Evolutionary conservation across 805 yeast species (phyloP), one percentile per base, ranked within the genome.

Genomic region (Starmerella vaccinii): DNA sequence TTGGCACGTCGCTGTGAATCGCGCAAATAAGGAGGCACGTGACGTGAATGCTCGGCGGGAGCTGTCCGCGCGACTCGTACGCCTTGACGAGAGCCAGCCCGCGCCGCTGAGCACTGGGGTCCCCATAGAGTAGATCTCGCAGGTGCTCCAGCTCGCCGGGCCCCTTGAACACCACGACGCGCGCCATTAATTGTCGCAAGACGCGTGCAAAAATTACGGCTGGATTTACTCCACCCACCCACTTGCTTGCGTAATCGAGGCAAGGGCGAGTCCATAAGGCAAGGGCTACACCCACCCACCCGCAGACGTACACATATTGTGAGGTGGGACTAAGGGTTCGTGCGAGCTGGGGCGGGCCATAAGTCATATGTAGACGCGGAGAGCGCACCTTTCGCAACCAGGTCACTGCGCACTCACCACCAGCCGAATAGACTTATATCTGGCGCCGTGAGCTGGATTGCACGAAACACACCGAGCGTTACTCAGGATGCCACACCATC

Each of bases 21-120:
- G 63, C 61, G 1, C 63, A 49, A 2, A 52, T 39, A 1, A 60
- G 18, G 34, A 59, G 55, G 47, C 59, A 56, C 12, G 63, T 60
- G n/a, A 55, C 50, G 24, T 60, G 61, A 9, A 60, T 53, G 23
- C 61, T 52, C 6, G 62, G 56, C 4, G 63, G 63, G 15, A 60
- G 56, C 15, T 47, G 57, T 5, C 58, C 59, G n/a, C 63, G 56
- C 8, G 56, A 51, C 49, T 61, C 55, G 52, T 53, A 53, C 19
- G 63, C 63, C 40, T 54, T 47, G 26, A 51, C 42, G 19, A 47
- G 45, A 8, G 56, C 53, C 32, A 61, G 54, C 6, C 59, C 63
- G 27, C 59, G 49, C 4, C 29, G 23, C 49, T 60, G 63, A 19
- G 48, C 41, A 15, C 22, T 35, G 21, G 10, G 19, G 29, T 48